Evolutionary conservation across 2,329 filamentous ascomycete genomes (phyloP), one percentile per base, ranked within the genome.

Genomic region (Biscogniauxia marginata): DNA sequence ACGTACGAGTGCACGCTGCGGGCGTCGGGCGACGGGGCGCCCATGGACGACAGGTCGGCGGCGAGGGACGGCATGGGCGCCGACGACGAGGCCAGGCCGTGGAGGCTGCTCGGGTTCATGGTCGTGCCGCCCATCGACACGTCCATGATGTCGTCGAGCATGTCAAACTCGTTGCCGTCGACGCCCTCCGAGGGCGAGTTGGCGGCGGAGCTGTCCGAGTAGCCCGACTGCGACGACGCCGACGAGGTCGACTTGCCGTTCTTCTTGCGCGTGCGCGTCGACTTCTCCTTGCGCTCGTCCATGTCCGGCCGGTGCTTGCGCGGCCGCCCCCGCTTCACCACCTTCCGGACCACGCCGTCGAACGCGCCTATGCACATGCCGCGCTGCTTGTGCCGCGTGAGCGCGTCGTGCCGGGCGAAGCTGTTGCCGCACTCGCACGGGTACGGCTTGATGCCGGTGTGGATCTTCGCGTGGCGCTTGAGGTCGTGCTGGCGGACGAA

Each of bases 341-440:
- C 75, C 68, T 84, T 85, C 50, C 82, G 77, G 6, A 84, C 82
- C 13, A 84, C 77, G 43, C 93, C 93, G 61, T 96, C 91, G 66
- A 98, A 96, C 4, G 92, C 93, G 54, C 95, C 95, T 55, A 95
- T 88, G 74, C 95, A 99, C 90, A 97, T 96, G 53, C 93, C 95
- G 44, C 95, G 87, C 73, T 98, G 95, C 53, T 93, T 86, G 72
- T 99, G 95, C 54, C 95, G 85, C 20, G 95, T 98, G 52, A 99
- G 82, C 16, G 95, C 95, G 72, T 99, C 95, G 69, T 98, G 93
- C 55, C 95, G 86, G 30, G 93, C 93, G 71, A 99, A 99, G 63
- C 88, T 91, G 74, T 96, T 96, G 55, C 93, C 92, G 71, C 95
- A 99, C 61, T 91, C 87, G 75, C 95, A 99, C 47, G 91, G 89